These are phyloP conservation scores for Hemerocallis citrina DNA, from an alignment of 106 monocot species.

Conservation along the genomic window DNA sequence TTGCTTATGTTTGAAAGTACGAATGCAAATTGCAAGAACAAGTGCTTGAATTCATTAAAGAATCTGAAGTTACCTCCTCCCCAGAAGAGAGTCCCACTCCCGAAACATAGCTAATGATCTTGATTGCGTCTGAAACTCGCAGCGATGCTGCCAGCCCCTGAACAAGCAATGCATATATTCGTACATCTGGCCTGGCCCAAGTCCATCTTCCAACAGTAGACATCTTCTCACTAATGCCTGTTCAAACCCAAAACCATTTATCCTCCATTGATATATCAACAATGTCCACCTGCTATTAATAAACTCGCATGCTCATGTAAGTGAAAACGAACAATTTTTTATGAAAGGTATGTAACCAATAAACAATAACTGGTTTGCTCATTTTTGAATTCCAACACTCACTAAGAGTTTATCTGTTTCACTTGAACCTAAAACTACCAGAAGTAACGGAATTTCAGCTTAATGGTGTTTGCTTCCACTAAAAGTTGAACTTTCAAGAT, in stretches of 20 bases:
- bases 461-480: no score
- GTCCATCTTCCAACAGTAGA: conserved; percentile 26
- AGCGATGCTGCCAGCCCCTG: conserved; percentile 50
- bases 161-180: conserved; percentile 54
- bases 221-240: conserved; percentile 30
- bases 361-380: no score
- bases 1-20: neutral
- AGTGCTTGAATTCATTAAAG: neutral
- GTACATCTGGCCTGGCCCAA: conserved; percentile 69
- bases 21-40: no score
- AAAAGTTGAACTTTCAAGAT: no score
- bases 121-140: conserved; percentile 76
- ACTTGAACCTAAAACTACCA: no score
- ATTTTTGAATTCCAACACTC: no score
- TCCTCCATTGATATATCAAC: neutral
- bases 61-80: conserved; percentile 42
- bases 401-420: no score
- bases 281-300: neutral
- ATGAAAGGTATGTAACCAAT: neutral
- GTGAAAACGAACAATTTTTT: neutral
- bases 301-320: neutral
- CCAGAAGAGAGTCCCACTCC: conserved; percentile 41
- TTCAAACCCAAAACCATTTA: conserved; percentile 1
- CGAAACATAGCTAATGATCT: conserved; percentile 48
- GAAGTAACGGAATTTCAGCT: no score